Evolutionary conservation across 371 early-diverging fungal genomes (phyloP), one percentile per base, ranked within the genome.

Genomic region (Mortierella sp.): DNA sequence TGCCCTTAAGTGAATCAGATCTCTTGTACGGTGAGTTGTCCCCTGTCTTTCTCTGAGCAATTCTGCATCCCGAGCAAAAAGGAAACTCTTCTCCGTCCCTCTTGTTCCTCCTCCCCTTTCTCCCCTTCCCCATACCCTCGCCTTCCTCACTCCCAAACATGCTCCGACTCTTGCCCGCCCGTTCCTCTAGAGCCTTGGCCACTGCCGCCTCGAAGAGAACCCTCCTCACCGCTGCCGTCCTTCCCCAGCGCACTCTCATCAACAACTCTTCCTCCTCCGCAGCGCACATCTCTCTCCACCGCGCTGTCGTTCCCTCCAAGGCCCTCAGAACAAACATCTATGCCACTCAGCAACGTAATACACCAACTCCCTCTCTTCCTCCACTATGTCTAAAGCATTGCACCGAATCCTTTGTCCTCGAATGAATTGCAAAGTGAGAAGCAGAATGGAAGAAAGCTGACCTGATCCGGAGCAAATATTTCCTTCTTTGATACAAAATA

Each of bases 271-370:
- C 63, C 38, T 63, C 41, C 65, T 65, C 65, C 65, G 65, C 65
- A 65, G 65, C 65, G 65, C 21, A 65, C 65, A 38, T 32, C 65
- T 65, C 65, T 41, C 65, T 38, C 65, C 4, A 65, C 65, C 65
- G 65, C 18, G 65, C 65, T 21, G 21, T 38, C 65, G 10, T 74
- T 21, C 77, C 79, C 43, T 43, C 74, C 27, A 68, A 72, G 49
- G 79, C 76, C 49, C 24, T 81, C 70, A 75, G 54, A 29, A 32
- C 79, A 76, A 84, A 84, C 72, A 32, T 76, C 46, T 78, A 46
- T 60, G 85, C 79, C 46, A 56, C 56, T 51, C 85, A 84, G 32
- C 85, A 84, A 81, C 73, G 85, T 84, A 75, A 29, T n/a, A 35
- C 65, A 14, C 4, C 35, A 21, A n/a, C 18, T 41, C 27, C 71